A percentile compares a stretch with the other conserved stretches of the same genome.
Evolutionary conservation across 2,329 filamentous ascomycete species (phyloP).

Genomic region (Exophiala bonariae): DNA sequence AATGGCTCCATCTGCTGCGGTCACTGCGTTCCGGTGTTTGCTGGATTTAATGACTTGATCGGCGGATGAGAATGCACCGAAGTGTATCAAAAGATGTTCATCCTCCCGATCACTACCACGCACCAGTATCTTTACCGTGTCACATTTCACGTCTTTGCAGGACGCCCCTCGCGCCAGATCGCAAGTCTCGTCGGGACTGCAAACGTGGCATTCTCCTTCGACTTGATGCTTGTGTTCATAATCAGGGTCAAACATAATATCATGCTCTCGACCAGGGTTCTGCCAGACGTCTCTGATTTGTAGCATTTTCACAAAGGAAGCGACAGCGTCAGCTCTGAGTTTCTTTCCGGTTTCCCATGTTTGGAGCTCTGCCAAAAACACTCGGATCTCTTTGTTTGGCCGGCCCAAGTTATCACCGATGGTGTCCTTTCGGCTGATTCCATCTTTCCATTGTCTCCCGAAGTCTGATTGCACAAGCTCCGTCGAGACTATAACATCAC

Average conservation of each 20-base stretch:
- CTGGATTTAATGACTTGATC: constrained; percentile 43
- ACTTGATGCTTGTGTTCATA: constrained; percentile 30
- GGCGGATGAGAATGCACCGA: constrained; percentile 41
- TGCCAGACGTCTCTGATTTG: constrained; percentile 2
- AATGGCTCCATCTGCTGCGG: constrained; percentile 21
- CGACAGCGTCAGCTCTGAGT: neutral
- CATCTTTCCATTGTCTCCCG: constrained; percentile 26
- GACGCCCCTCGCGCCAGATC: too few species aligned
- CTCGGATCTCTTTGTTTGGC: constrained; percentile 23
- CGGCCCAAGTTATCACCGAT: constrained; percentile 22
- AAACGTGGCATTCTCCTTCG: neutral
- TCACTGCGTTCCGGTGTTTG: constrained; percentile 35
- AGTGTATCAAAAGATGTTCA: constrained; percentile 20
- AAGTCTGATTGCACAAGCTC: constrained; percentile 31
- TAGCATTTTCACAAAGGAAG: neutral
- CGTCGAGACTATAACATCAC: constrained; percentile 34
- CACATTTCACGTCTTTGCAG: too few species aligned
- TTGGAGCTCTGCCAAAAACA: constrained; percentile 21
- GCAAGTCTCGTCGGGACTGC: too few species aligned
- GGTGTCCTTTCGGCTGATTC: constrained; percentile 23
- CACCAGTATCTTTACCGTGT: too few species aligned
- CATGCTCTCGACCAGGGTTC: constrained; percentile 23
- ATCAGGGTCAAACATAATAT: constrained; percentile 23
- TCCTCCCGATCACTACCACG: neutral
- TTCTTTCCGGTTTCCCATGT: neutral